These are phyloP conservation scores for Akanthomyces muscarius DNA, from an alignment of 2,329 filamentous ascomycete species.

Conservation along the genomic window DNA sequence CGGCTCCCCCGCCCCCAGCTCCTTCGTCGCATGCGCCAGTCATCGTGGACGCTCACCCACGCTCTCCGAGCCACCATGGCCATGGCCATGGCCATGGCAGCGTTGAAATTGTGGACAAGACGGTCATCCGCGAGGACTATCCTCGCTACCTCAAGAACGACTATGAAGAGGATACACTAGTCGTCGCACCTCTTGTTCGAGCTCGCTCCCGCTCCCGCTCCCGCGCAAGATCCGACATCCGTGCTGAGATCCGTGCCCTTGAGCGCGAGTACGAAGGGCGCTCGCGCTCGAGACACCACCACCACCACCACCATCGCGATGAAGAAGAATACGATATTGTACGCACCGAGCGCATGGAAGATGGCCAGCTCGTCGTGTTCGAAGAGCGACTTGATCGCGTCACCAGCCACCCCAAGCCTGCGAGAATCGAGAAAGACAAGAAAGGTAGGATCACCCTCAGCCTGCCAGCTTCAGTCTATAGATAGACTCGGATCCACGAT, in stretches of 20 bases:
- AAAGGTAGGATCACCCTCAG: constrained; percentile 94
- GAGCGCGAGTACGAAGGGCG: constrained; percentile 52
- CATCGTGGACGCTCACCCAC: constrained; percentile 32
- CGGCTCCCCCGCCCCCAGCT: constrained; percentile 25
- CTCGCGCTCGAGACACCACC: constrained; percentile 23
- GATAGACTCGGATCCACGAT: constrained; percentile 42
- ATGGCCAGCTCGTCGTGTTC: constrained; percentile 61
- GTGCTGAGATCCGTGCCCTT: constrained; percentile 66
- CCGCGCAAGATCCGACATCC: constrained; percentile 54
- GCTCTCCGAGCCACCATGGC: constrained; percentile 24
- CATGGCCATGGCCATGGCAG: constrained; percentile 18
- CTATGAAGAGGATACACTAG: constrained; percentile 29
- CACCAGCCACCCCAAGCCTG: constrained; percentile 48
- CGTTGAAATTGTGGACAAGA: constrained; percentile 43
- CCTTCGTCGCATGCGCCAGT: constrained; percentile 27
- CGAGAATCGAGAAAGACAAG: constrained; percentile 80
- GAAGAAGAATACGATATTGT: constrained; percentile 49
- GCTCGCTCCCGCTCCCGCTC: constrained; percentile 39
- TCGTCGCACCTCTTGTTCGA: constrained; percentile 36
- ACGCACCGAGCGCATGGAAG: constrained; percentile 52
- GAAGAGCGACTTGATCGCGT: constrained; percentile 56
- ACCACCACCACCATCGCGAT: constrained; percentile 27
- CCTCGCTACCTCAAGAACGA: constrained; percentile 33
- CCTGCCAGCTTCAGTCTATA: constrained; percentile 66
- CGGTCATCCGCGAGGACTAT: constrained; percentile 47